These are phyloP conservation scores for Lyophyllum shimeji DNA, from an alignment of 768 basidiomycete species.

Conservation along the genomic window DNA sequence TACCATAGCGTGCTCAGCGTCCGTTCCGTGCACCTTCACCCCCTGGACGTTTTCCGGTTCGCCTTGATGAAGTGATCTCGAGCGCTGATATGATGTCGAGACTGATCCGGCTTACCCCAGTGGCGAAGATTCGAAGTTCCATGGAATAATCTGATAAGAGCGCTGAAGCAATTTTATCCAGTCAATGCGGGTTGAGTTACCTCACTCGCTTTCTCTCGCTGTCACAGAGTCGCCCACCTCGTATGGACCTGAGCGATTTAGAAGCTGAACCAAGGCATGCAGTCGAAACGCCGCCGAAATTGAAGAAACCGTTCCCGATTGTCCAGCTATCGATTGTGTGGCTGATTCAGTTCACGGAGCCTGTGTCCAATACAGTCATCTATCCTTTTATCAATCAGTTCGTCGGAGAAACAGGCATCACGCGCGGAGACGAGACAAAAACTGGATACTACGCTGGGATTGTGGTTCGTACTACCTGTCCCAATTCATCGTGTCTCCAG, in stretches of 20 bases:
- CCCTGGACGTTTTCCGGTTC: too few relatives aligned
- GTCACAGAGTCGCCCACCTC: background rate
- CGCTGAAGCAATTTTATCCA: too few relatives aligned
- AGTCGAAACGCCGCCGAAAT: background rate
- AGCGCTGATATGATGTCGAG: background rate
- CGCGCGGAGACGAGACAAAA: conserved; percentile 39
- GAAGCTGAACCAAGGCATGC: background rate
- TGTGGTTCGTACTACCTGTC: conserved; percentile 30
- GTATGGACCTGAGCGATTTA: background rate
- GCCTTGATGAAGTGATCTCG: too few relatives aligned
- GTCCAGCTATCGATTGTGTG: conserved; percentile 33
- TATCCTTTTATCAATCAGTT: conserved; percentile 47
- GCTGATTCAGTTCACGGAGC: conserved; percentile 31
- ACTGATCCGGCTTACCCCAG: background rate
- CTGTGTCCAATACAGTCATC: conserved; percentile 30
- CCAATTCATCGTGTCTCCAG: too few relatives aligned
- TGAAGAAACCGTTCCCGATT: conserved; percentile 30
- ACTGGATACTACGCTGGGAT: conserved; percentile 49
- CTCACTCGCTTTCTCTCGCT: background rate
- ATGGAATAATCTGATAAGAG: background rate
- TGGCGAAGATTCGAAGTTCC: background rate
- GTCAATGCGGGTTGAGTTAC: background rate
- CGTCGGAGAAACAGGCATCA: conserved; percentile 41
- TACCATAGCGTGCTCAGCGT: too few relatives aligned
- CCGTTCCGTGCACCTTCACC: too few relatives aligned